Base-by-base conservation (phyloP, 2,329 filamentous ascomycete genomes). In the Magnaporthiopsis poae region DNA sequence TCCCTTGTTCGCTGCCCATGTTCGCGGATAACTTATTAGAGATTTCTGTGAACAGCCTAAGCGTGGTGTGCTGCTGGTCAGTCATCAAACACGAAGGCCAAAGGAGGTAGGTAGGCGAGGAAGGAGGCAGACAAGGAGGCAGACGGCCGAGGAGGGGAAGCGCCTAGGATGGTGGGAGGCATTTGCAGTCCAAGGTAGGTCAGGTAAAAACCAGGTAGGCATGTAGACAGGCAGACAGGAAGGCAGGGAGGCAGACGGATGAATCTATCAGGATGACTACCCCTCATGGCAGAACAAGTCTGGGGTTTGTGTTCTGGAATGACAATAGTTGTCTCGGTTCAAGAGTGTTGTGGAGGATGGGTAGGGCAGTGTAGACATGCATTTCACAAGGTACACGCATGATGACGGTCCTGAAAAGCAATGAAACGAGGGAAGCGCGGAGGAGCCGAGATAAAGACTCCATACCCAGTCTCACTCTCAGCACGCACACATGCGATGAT, bases 1-100 rank as follows among this genome's bases (percentile, higher is more conserved):
- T 79, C 65, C 80, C 75, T 65, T 75, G 73, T 71, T 80, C 75
- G 56, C 83, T 78, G 66, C 84, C 79, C 88, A 90, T 90, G 13
- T 59, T 56, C 25, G 29, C 27, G 8, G 63, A 64, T 21, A 64
- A 59, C 29, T 64, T 46, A 11, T 21, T 59, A 21, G 39, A 64
- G 7, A 64, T 64, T 4, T 64, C 27, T 21, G 39, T 64, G 21
- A 64, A 64, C 9, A 64, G 63, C 31, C 63, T 64, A 33, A 15
- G n/a, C 27, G 12, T 25, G 7, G n/a, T 29, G 63, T 56, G 29
- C 1, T 33, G 13, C 60, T 46, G 15, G 12, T 60, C 29, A n/a
- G 36, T 56, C 46, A 8, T 21, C 18, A 25, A 13, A 21, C 18
- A 56, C 25, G 46, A 21, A 56, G 46, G 5, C 46, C 18, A 25